Evolutionary conservation across 2,329 filamentous ascomycete genomes (phyloP).

Genomic region (Ophiostoma novo-ulmi): DNA sequence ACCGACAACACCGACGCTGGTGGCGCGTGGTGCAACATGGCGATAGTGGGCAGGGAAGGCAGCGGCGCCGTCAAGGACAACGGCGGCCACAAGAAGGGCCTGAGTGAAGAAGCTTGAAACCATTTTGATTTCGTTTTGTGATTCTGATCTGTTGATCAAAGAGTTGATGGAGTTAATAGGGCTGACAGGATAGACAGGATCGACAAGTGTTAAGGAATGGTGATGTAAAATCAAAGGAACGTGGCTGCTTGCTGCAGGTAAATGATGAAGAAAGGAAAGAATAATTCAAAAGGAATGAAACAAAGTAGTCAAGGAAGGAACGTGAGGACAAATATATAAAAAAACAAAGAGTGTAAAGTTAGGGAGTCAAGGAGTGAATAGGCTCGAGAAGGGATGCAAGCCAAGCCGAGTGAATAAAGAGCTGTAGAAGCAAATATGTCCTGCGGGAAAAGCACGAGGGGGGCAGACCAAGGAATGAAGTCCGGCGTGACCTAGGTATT

Average conservation of each 20-base stretch:
- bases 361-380: background rate
- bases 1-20: conserved; percentile 22
- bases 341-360: background rate
- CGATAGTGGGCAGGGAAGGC: conserved; percentile 23
- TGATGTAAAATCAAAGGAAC: conserved; percentile 12
- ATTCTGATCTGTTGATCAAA: background rate
- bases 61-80: conserved; percentile 8
- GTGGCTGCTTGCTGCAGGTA: background rate
- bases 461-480: conserved; percentile 2
- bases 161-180: background rate
- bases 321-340: background rate
- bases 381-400: background rate
- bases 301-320: conserved; percentile 14
- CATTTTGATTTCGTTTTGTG: conserved; percentile 1
- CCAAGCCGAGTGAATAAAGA: conserved; percentile 5
- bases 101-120: conserved; percentile 14
- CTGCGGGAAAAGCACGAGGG: background rate
- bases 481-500: conserved; percentile 12
- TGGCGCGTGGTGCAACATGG: conserved; percentile 14
- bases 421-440: background rate
- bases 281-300: background rate
- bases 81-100: conserved; percentile 21
- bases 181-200: background rate
- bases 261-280: background rate
- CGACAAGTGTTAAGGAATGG: background rate